Base-by-base conservation (phyloP, 2,329 filamentous ascomycete genomes). In the Phymatotrichopsis omnivora region DNA sequence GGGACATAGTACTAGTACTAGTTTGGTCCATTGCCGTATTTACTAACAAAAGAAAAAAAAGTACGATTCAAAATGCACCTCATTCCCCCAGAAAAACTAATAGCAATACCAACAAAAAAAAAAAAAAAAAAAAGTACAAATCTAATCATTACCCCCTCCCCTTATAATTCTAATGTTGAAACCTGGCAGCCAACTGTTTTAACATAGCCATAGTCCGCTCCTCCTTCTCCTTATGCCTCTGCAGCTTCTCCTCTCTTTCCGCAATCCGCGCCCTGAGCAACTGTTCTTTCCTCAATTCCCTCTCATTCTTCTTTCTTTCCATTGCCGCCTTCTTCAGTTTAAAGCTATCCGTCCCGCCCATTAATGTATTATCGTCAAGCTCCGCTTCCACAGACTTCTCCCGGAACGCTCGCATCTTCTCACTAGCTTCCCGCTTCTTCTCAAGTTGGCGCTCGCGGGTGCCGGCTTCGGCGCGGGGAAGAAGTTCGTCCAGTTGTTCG, bases 391-490 rank as follows among this genome's bases (percentile, higher is more conserved):
- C 75, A 10, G 77, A 80, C 53, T 73, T 77, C 54, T 86, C 70
- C 47, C 76, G 67, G 60, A 93, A 94, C 8, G 74, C 73, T 20
- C 77, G 74, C 68, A 93, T 80, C 55, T 80, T 76, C 5, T 80
- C 78, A 23, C 82, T 81, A 4, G 74, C 68, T 52, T 82, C 81
- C 25, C 73, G 74, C 54, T 79, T 80, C 72, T 95, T 95, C 67
- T 98, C 89, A 1, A 96, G 71, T 59, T 78, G 75, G 8, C 89
- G 78, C 65, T 94, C 89, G 34, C 79, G 78, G 1, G 82, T 83
- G 0, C 87, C 86, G 0, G 86, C 68, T 49, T 91, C 85, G 0
- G 89, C 85, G 8, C 85, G 82, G 0, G 89, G 87, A 0, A 72
- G 76, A 0, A 95, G 67, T 54, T 95, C 87, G 11, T 95, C 85